Conservation (phyloP, 202 grass and related monocot genomes). For the Musa balbisiana region DNA sequence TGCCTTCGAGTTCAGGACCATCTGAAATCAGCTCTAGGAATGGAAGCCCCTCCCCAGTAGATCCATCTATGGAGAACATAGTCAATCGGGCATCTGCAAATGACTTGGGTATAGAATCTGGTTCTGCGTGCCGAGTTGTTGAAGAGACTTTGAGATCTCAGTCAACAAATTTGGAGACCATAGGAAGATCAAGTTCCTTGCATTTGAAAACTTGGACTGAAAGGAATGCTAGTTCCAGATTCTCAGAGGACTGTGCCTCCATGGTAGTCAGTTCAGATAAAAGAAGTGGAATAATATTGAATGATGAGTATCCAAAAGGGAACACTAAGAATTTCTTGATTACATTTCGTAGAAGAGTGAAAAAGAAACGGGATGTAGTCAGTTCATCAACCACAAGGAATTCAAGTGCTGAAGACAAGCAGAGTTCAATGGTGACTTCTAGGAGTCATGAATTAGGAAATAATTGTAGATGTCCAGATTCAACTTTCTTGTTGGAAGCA, state of each 20-base stretch:
- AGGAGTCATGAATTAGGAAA: slow-evolving; percentile 1
- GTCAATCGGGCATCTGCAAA: neutral
- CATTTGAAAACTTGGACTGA: neutral
- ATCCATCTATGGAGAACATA: neutral
- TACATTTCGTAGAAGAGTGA: slow-evolving; percentile 16
- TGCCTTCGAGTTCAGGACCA: neutral
- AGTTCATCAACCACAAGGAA: neutral
- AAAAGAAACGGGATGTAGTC: neutral
- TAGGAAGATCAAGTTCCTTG: slow-evolving; percentile 8
- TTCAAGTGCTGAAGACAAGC: neutral
- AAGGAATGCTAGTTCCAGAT: slow-evolving; percentile 2
- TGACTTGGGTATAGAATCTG: neutral
- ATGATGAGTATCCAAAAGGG: slow-evolving; percentile 1
- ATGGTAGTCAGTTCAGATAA: neutral
- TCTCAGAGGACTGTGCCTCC: neutral
- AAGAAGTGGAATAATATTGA: neutral
- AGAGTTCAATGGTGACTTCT: neutral
- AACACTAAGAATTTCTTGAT: slow-evolving; percentile 6
- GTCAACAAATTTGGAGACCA: neutral
- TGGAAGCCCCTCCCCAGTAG: neutral
- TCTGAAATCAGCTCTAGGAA: neutral
- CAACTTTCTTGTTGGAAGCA: neutral
- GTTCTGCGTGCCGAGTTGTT: neutral
- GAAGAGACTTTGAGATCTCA: slow-evolving; percentile 1
- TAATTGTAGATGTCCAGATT: neutral